Base-by-base conservation (phyloP, 2,329 filamentous ascomycete genomes). In the Colletotrichum echinochloae region DNA sequence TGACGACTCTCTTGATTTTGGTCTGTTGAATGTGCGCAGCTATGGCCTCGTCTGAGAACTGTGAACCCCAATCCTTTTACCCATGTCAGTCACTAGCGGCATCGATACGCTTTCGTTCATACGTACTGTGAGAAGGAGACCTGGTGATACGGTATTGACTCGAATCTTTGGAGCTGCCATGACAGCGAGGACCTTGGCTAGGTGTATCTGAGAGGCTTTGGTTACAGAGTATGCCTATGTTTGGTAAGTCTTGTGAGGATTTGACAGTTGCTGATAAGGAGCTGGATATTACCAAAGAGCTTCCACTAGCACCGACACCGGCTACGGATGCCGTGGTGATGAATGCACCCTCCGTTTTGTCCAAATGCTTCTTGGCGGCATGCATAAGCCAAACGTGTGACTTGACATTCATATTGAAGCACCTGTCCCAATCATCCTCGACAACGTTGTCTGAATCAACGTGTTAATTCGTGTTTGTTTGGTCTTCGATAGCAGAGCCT, bases 191-290 rank as follows among this genome's bases (percentile, higher is more conserved):
- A 81, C 82, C 74, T 87, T 89, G 26, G 83, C 81, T 2, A 90
- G 81, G 75, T 90, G 88, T 41, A 90, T 80, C 67, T 91, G 88
- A 16, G 93, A 93, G 0, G 93, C 88, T 78, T 95, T 96, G 48
- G 91, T 92, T n/a, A 94, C 91, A 0, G 89, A 85, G 76, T 96
- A 95, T 3, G 93, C 88, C 90, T 86, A 44, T 8, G 14, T 59
- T 44, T 23, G 26, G 55, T 59, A 30, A 59, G 55, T 9, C 26
- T 49, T 33, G 16, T 28, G 12, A 60, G 23, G 26, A 18, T 28
- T 51, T 4, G 49, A n/a, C 16, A 52, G 8, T 6, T 16, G 20
- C 14, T n/a, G 9, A 33, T 26, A n/a, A 5, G 49, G 9, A 11
- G 9, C 11, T 4, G 30, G 41, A 26, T 11, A 26, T 74, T 76